Base-by-base conservation (phyloP, 495 filamentous ascomycete species). In the Niebla homalea region DNA sequence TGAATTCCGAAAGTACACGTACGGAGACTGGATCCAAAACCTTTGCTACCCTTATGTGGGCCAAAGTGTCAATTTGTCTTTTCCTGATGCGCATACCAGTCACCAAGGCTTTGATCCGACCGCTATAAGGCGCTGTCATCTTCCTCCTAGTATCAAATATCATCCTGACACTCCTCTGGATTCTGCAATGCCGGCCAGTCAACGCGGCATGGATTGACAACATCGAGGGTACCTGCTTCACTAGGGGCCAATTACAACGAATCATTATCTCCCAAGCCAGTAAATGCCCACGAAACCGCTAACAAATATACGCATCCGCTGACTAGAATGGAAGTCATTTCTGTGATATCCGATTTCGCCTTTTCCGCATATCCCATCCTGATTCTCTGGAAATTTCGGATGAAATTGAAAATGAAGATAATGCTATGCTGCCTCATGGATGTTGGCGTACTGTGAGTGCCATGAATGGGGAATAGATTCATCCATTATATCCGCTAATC, bases 391-490 rank as follows among this genome's bases (percentile, higher is more conserved):
- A 39, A 62, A 1, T 19, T 29, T 3, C 35, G 20, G 12, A 48
- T 40, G 39, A 62, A 57, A 15, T 38, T 59, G 12, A 56, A 56
- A 12, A 52, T 54, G 1, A 68, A 63, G 40, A 29, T 64, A 22
- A 54, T 60, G 2, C 35, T 68, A 5, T 65, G 57, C 38, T 44
- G 62, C 19, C 46, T 65, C 4, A 65, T 68, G 64, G 58, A 62
- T 11, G 59, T 64, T 5, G 60, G 62, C 22, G 14, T 66, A 2
- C 53, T 68, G 60, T 65, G 52, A 14, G 60, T 58, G 8, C 22
- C 19, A 8, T 32, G 7, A 32, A 32, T 7, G 1, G 1, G 7
- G 6, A 7, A 32, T 32, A 32, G 26, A 32, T 3, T 32, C 7
- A 1, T 32, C 26, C 26, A 32, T 32, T 11, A 32, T 11, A 32